Evolutionary conservation across 257 asterid species (phyloP).

Genomic region (Perilla frutescens): DNA sequence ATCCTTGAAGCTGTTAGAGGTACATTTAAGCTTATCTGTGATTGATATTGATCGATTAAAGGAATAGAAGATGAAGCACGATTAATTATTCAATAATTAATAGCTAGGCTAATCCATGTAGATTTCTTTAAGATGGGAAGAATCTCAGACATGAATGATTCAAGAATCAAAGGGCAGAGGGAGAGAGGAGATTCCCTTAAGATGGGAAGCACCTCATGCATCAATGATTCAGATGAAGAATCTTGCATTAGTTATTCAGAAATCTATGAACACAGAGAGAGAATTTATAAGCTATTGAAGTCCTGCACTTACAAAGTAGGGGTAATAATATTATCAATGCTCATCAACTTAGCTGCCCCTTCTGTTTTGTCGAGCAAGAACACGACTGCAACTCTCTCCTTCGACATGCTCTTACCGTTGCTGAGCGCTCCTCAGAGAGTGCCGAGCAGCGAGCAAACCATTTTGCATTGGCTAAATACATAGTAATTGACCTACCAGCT

Average conservation of each 20-base stretch:
- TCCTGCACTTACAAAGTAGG: background rate
- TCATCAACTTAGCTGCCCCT: background rate
- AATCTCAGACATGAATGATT: no score
- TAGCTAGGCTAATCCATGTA: background rate
- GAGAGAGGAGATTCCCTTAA: no score
- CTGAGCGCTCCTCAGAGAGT: background rate
- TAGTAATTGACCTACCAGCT: background rate
- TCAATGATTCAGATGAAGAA: no score
- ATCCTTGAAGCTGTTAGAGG: background rate
- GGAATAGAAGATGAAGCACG: no score
- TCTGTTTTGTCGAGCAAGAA: background rate
- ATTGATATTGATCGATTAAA: no score
- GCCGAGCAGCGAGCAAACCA: background rate
- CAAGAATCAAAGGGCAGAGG: no score
- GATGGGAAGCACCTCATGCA: no score
- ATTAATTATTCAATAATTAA: no score
- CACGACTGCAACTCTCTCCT: background rate
- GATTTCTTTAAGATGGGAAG: no score
- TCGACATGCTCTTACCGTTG: background rate
- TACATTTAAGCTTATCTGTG: no score
- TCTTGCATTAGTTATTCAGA: no score
- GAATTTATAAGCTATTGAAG: background rate
- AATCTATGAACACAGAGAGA: background rate
- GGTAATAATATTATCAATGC: no score
- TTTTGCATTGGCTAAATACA: conserved; percentile 10